phyloP scores from a whole-genome alignment of 495 filamentous ascomycete species.

The Penicillium tannophilum region DNA sequence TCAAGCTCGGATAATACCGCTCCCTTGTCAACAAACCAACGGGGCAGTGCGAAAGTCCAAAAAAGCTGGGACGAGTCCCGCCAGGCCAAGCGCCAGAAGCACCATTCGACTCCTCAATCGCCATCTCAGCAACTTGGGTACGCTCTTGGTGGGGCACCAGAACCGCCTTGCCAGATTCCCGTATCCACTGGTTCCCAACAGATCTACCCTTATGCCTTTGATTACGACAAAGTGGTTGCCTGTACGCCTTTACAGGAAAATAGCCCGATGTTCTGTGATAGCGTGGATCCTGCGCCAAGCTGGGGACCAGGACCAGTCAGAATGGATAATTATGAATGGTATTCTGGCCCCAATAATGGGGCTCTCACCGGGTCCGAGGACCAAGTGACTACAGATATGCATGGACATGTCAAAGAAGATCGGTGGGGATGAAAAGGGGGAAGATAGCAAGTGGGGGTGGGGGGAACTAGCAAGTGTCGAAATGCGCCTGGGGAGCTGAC shows the following conservation, averaged over 20 bases:
- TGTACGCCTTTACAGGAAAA: slow-evolving; percentile 27
- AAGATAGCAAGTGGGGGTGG: too few relatives aligned
- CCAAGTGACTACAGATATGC: slow-evolving; percentile 14
- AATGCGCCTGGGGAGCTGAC: slow-evolving; percentile 5
- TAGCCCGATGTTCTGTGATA: slow-evolving; percentile 29
- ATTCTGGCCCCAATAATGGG: slow-evolving; percentile 16
- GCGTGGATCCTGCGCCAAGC: slow-evolving; percentile 18
- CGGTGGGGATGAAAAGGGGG: slow-evolving; percentile 3
- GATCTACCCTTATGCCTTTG: slow-evolving; percentile 22
- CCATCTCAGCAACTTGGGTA: too few relatives aligned
- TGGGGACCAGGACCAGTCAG: slow-evolving; percentile 14
- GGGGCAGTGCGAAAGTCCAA: neutral
- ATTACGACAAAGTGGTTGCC: slow-evolving; percentile 29
- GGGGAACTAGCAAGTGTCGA: slow-evolving; percentile 4
- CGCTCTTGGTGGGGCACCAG: too few relatives aligned
- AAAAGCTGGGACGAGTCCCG: neutral
- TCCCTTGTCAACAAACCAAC: neutral
- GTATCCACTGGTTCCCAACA: slow-evolving; percentile 21
- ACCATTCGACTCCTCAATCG: neutral
- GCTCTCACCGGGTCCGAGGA: slow-evolving; percentile 19
- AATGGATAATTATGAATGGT: neutral
- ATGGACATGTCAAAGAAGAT: slow-evolving; percentile 1
- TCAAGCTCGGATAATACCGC: slow-evolving; percentile 40
- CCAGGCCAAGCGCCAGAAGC: neutral
- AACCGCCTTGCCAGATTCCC: neutral